Conservation (phyloP, 169 alveolate genomes). For the Plasmodium gallinaceum region DNA sequence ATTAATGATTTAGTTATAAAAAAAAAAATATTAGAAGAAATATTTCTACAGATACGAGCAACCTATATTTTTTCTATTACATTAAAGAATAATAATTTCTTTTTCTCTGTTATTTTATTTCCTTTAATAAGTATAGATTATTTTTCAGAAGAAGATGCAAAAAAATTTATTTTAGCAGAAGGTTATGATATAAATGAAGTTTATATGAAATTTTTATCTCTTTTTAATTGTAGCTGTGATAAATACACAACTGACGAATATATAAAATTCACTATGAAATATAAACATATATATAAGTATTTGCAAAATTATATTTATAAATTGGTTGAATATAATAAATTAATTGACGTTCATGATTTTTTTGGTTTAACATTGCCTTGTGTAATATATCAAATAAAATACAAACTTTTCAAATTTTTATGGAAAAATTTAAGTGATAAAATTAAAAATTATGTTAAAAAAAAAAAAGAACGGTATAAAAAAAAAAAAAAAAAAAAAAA, state of each 20-base stretch:
- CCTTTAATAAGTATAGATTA: slow-evolving; percentile 48
- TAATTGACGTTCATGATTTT: slow-evolving; percentile 40
- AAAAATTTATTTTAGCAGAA: slow-evolving; percentile 67
- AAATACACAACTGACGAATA: slow-evolving; percentile 26
- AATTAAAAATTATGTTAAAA: slow-evolving; percentile 17
- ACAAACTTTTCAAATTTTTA: slow-evolving; percentile 48
- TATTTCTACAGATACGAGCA: slow-evolving; percentile 64
- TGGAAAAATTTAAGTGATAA: slow-evolving; percentile 27
- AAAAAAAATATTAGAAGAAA: slow-evolving; percentile 36
- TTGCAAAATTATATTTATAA: slow-evolving; percentile 40
- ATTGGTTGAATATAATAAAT: slow-evolving; percentile 38
- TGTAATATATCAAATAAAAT: slow-evolving; percentile 59
- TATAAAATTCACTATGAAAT: slow-evolving; percentile 11
- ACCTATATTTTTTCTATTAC: slow-evolving; percentile 69
- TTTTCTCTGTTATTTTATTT: slow-evolving; percentile 45
- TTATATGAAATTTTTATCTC: slow-evolving; percentile 35
- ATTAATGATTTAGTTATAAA: slow-evolving; percentile 17
- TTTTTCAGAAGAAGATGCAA: slow-evolving; percentile 67
- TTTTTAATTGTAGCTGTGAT: slow-evolving; percentile 20
- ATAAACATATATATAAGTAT: slow-evolving; percentile 22
- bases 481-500: neutral
- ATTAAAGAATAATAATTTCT: slow-evolving; percentile 26
- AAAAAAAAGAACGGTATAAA: slow-evolving; percentile 28
- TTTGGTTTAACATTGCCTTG: slow-evolving; percentile 75
- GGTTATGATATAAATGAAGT: slow-evolving; percentile 41